Conservation (phyloP, 179 eudicot species). For the Dionaea muscipula region DNA sequence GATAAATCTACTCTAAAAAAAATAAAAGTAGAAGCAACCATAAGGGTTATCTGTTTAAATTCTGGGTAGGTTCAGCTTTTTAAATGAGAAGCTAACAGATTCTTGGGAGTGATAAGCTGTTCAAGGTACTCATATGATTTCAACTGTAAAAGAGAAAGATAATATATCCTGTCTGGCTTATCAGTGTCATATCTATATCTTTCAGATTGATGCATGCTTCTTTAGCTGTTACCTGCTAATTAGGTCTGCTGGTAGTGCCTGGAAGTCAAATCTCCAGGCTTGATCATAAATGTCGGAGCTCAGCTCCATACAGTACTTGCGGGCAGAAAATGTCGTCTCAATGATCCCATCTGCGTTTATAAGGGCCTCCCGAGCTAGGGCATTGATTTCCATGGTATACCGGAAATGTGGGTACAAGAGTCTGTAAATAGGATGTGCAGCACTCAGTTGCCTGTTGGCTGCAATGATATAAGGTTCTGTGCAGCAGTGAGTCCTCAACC, state of each 20-base stretch:
- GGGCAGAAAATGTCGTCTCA: slow-evolving; percentile 18
- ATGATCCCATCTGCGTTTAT: slow-evolving; percentile 27
- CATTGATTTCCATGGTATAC: slow-evolving; percentile 34
- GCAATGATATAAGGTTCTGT: slow-evolving; percentile 34
- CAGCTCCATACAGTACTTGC: slow-evolving; percentile 29
- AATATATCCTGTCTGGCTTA: background rate
- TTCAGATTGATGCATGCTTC: background rate
- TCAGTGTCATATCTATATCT: background rate
- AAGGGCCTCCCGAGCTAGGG: slow-evolving; percentile 26
- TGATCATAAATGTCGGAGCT: slow-evolving; percentile 27
- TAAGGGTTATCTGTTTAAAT: too few relatives aligned
- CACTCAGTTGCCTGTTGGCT: slow-evolving; percentile 28
- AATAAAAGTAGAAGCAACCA: too few relatives aligned
- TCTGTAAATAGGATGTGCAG: slow-evolving; percentile 27
- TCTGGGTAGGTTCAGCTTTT: too few relatives aligned
- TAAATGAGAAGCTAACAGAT: too few relatives aligned
- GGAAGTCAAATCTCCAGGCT: slow-evolving; percentile 29
- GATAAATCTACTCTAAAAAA: too few relatives aligned
- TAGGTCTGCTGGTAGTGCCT: slow-evolving; percentile 29
- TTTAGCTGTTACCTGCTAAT: slow-evolving; percentile 10
- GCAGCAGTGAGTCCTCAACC: slow-evolving; percentile 36
- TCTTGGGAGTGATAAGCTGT: too few relatives aligned
- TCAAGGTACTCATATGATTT: too few relatives aligned
- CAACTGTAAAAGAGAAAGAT: too few relatives aligned
- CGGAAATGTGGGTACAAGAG: slow-evolving; percentile 30